Percentiles rank a stretch among this genome's conserved stretches.
Conservation (phyloP, 2,329 filamentous ascomycete species). For the Cytospora leucostoma region DNA sequence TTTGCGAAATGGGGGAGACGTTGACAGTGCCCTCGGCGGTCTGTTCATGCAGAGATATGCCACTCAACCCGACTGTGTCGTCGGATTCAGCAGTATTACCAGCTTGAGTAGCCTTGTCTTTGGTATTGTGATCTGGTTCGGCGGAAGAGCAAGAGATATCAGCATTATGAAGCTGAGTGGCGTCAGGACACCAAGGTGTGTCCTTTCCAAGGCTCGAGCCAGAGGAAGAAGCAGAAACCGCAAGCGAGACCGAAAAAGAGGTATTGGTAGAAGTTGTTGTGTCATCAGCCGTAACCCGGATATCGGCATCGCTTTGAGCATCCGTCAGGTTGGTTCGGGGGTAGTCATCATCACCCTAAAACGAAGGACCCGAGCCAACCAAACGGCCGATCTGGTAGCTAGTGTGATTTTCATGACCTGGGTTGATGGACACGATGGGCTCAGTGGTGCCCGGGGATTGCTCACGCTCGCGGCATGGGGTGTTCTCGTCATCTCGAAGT, state of each 20-base stretch:
- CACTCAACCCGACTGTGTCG: too few relatives aligned
- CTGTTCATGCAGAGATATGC: background rate
- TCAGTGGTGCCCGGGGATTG: background rate
- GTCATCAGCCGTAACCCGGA: background rate
- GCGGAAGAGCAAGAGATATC: too few relatives aligned
- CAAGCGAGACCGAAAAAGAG: background rate
- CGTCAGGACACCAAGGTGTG: too few relatives aligned
- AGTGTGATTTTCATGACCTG: background rate
- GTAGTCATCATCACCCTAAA: slow-evolving; percentile 6
- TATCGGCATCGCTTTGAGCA: background rate
- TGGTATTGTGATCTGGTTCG: background rate
- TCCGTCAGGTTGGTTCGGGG: slow-evolving; percentile 1
- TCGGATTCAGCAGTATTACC: background rate
- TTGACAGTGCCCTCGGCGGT: background rate
- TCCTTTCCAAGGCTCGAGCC: too few relatives aligned
- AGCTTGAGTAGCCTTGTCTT: background rate
- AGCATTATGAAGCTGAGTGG: too few relatives aligned
- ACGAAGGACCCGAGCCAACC: slow-evolving; percentile 1
- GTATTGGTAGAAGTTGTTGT: background rate
- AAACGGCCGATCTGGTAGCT: slow-evolving; percentile 1
- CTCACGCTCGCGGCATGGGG: background rate
- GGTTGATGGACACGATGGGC: background rate
- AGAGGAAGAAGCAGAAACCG: too few relatives aligned
- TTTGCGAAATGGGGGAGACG: too few relatives aligned
- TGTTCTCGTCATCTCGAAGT: too few relatives aligned